Evolutionary conservation across 1,139 yeast species (phyloP).

Genomic region (Komagataea norvegica): DNA sequence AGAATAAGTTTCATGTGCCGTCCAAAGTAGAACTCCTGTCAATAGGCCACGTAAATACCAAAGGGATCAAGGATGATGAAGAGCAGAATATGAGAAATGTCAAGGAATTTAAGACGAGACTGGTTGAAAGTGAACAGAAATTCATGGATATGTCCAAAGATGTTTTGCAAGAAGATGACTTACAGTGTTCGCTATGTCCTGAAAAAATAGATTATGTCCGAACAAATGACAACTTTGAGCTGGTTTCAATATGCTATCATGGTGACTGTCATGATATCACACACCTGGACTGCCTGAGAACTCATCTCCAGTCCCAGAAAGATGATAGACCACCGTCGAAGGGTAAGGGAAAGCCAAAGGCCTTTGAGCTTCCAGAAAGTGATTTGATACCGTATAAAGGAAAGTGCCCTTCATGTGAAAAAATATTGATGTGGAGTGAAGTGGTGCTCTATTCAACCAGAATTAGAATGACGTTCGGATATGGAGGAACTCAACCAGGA

Average conservation of each 20-base stretch:
- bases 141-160: slow-evolving; percentile 25
- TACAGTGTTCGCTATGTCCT: slow-evolving; percentile 32
- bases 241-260: slow-evolving; percentile 37
- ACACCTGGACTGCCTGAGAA: slow-evolving; percentile 45
- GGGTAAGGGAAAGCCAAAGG: neutral
- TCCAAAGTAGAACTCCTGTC: slow-evolving; percentile 19
- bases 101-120: slow-evolving; percentile 21
- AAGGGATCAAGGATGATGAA: slow-evolving; percentile 16
- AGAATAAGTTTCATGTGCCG: slow-evolving; percentile 30
- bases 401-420: slow-evolving; percentile 38
- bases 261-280: slow-evolving; percentile 32
- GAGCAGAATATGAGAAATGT: slow-evolving; percentile 24
- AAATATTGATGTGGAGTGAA: slow-evolving; percentile 38
- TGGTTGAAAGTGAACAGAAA: slow-evolving; percentile 15
- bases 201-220: slow-evolving; percentile 33
- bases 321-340: neutral
- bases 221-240: slow-evolving; percentile 23
- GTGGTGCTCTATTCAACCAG: slow-evolving; percentile 36
- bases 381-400: slow-evolving; percentile 38
- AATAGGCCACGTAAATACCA: slow-evolving; percentile 11
- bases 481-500: slow-evolving; percentile 8
- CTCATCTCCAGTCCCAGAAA: slow-evolving; percentile 20
- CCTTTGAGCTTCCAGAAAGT: slow-evolving; percentile 9
- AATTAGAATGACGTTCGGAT: slow-evolving; percentile 25
- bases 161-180: slow-evolving; percentile 25